These are phyloP conservation scores for Metschnikowia continentalis DNA, from an alignment of 805 yeast genomes.

Conservation along the genomic window DNA sequence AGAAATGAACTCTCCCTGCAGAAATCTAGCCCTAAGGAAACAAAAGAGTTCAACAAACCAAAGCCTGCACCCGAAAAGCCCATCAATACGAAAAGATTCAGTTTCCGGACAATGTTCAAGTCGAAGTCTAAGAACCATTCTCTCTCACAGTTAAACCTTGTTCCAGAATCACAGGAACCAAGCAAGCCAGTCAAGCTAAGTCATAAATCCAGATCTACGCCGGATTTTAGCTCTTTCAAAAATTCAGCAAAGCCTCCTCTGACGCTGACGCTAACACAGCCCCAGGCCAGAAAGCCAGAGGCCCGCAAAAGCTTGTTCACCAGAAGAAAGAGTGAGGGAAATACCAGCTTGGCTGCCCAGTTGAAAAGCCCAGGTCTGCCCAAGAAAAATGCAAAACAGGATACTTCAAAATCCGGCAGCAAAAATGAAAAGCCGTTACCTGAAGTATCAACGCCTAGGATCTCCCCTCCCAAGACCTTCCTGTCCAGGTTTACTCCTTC, in stretches of 20 bases:
- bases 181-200: conserved; percentile 16
- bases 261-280: conserved; percentile 11
- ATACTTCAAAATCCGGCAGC: not conserved
- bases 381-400: not conserved
- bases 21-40: not conserved
- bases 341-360: not conserved
- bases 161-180: conserved; percentile 9
- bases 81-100: conserved; percentile 28
- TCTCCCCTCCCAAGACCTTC: not conserved
- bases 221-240: conserved; percentile 21
- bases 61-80: conserved; percentile 5
- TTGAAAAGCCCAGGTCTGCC: not conserved
- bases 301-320: not conserved
- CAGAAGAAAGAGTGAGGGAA: not conserved
- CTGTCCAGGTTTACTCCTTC: not conserved
- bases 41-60: not conserved
- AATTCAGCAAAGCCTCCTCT: conserved; percentile 9
- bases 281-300: not conserved
- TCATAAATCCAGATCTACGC: conserved; percentile 28
- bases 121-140: conserved; percentile 32
- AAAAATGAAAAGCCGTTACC: not conserved
- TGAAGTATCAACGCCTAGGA: not conserved
- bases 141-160: conserved; percentile 10
- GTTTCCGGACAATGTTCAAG: conserved; percentile 37
- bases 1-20: not conserved